These are phyloP conservation scores for Corylus americana DNA, from an alignment of 306 rosid genomes.

Conservation along the genomic window DNA sequence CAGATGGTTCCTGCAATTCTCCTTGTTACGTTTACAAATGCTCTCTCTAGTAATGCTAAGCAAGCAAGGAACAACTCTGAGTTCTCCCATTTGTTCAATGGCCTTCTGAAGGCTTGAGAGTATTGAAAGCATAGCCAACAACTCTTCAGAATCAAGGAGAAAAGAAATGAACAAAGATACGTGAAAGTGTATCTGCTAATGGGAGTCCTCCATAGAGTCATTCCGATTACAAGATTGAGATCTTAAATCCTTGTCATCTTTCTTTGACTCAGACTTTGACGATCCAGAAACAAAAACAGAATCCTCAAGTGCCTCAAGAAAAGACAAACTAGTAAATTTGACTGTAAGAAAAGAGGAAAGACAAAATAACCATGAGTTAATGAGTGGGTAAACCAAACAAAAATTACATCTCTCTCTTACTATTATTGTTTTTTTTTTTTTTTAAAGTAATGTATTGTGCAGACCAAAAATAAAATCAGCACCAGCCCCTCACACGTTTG, in stretches of 20 bases:
- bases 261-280: conserved; percentile 47
- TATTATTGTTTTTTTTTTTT: no score
- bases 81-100: conserved; percentile 74
- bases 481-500: no score
- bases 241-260: conserved; percentile 65
- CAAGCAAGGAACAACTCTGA: conserved; percentile 70
- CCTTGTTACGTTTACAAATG: conserved; percentile 71
- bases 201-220: conserved; percentile 59
- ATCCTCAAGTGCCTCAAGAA: conserved; percentile 20
- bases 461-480: no score
- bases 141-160: not conserved
- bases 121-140: conserved; percentile 74
- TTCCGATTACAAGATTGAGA: conserved; percentile 66
- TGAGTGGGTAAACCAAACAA: not conserved
- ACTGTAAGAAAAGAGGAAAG: conserved; percentile 45
- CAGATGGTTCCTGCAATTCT: conserved; percentile 74
- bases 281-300: conserved; percentile 34
- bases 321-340: conserved; percentile 87
- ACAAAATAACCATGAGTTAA: not conserved
- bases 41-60: conserved; percentile 63
- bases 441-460: no score
- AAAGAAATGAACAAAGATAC: no score
- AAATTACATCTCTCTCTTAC: no score
- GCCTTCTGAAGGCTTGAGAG: conserved; percentile 70
- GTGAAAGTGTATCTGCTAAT: conserved; percentile 23